These are phyloP conservation scores for Talinum fruticosum DNA, from an alignment of 148 eudicot genomes.

Conservation along the genomic window DNA sequence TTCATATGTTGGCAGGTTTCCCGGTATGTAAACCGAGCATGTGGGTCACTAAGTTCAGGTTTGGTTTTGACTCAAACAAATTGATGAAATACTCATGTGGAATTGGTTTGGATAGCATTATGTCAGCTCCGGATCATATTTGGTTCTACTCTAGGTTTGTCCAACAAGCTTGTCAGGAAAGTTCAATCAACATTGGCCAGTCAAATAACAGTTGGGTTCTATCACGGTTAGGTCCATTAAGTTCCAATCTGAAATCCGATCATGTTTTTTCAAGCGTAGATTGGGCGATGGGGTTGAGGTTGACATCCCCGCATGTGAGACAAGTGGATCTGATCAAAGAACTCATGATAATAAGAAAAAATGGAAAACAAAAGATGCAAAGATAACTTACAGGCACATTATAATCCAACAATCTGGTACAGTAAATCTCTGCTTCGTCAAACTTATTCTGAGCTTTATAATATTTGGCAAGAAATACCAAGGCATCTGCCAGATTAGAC, in stretches of 20 bases:
- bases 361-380: neutral
- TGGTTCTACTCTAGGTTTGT: neutral
- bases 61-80: too few relatives aligned
- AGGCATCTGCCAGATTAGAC: constrained; percentile 78
- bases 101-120: neutral
- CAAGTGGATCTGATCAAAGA: neutral
- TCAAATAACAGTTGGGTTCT: neutral
- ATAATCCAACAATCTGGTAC: constrained; percentile 86
- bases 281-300: neutral
- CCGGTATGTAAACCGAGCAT: too few relatives aligned
- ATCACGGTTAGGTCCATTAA: neutral
- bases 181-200: neutral
- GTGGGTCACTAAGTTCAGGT: too few relatives aligned
- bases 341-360: neutral
- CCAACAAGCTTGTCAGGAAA: neutral
- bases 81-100: neutral
- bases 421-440: constrained; percentile 91
- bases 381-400: constrained; percentile 74
- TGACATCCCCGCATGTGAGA: neutral
- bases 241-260: neutral
- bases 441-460: constrained; percentile 61
- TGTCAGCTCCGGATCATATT: neutral
- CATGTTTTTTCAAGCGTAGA: neutral
- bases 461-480: constrained; percentile 70
- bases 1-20: too few relatives aligned